Evolutionary conservation across 179 eudicot genomes (phyloP).

Genomic region (Actinidia chinensis): DNA sequence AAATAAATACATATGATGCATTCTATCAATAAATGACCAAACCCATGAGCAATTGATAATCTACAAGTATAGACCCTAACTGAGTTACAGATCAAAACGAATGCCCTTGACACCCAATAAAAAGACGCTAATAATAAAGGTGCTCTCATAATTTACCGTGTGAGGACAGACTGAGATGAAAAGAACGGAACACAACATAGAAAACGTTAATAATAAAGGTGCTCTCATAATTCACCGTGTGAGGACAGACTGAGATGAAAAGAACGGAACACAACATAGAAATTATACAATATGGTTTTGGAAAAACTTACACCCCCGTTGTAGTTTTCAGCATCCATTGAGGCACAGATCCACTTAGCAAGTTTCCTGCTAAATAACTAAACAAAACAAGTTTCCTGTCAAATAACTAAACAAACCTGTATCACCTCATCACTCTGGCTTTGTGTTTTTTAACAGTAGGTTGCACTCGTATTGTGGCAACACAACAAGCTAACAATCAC

Average conservation of each 20-base stretch:
- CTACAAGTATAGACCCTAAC: neutral
- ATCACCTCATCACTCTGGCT: neutral
- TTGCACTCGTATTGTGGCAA: neutral
- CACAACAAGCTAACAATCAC: neutral
- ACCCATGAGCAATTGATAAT: neutral
- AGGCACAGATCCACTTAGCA: constrained; percentile 34
- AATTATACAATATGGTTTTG: neutral
- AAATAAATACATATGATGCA: too few species aligned
- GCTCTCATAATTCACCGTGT: neutral
- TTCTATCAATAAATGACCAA: neutral
- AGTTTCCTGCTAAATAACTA: constrained; percentile 41
- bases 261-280: neutral
- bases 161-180: neutral
- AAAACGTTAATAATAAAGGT: neutral
- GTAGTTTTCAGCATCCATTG: constrained; percentile 27
- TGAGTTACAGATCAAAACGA: neutral
- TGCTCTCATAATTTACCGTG: neutral
- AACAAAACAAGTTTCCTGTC: neutral
- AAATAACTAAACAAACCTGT: too few species aligned
- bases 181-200: neutral
- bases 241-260: neutral
- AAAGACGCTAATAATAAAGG: neutral
- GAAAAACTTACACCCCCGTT: constrained; percentile 29
- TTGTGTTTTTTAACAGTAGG: neutral
- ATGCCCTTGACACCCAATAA: neutral